Percentiles rank a stretch among this genome's conserved stretches.
Conservation (phyloP, 2,329 filamentous ascomycete species). For the Aspergillus intermedius region DNA sequence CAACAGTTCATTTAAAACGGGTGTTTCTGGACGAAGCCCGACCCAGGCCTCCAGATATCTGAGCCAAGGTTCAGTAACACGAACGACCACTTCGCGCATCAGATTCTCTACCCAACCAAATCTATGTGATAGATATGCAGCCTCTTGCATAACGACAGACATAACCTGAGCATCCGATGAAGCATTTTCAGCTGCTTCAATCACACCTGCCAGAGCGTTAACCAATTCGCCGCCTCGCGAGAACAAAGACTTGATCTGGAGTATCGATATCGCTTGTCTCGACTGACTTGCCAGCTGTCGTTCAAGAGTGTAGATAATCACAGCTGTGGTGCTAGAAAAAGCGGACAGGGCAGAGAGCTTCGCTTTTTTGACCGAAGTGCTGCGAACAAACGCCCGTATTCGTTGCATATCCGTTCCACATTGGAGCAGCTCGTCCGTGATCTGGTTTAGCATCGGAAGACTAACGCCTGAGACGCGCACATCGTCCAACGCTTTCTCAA, state of each 20-base stretch:
- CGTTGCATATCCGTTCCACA: conserved; percentile 34
- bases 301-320: conserved; percentile 34
- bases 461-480: conserved; percentile 48
- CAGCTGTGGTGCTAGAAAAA: conserved; percentile 26
- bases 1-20: conserved; percentile 45
- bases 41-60: conserved; percentile 67
- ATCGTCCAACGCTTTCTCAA: conserved; percentile 37
- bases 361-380: conserved; percentile 18
- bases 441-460: conserved; percentile 31
- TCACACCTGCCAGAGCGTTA: conserved; percentile 29
- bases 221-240: conserved; percentile 33
- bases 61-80: conserved; percentile 60
- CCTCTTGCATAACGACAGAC: conserved; percentile 55
- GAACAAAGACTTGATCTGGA: conserved; percentile 35
- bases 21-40: conserved; percentile 57
- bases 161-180: conserved; percentile 56
- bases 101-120: conserved; percentile 57
- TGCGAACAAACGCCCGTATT: conserved; percentile 29
- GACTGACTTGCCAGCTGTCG: conserved; percentile 24
- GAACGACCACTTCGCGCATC: conserved; percentile 59
- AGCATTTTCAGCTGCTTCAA: conserved; percentile 42
- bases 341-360: conserved; percentile 29
- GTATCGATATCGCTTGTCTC: conserved; percentile 23
- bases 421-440: conserved; percentile 25
- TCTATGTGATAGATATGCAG: conserved; percentile 58